Evolutionary conservation across 306 rosid genomes (phyloP), one percentile per base, ranked within the genome.

Genomic region (Trifolium subterraneum): DNA sequence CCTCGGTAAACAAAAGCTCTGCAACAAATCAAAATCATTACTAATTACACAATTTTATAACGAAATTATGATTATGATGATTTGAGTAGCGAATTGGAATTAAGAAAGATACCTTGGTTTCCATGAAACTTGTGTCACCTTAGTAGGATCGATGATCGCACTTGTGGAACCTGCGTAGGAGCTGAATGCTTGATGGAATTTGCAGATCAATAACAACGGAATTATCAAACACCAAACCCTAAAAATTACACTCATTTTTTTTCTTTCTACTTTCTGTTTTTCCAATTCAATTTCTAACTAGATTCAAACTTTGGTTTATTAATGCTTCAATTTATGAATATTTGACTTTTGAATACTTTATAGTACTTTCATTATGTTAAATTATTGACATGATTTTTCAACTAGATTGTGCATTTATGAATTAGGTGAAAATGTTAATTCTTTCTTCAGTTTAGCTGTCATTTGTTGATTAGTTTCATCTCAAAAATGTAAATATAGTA

Each of bases 1-100:
- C 96, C 96, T 79, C 87, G 67, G 58, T 92, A 95, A 29, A 95
- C 92, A 62, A 90, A 92, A 66, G 98, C 98, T 79, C 99, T 95
- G 90, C 78, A 82, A 51, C 29, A 10, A 18, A 66, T 22, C 27
- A 64, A 64, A 64, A 38, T 56, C 33, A 63, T 18, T 10, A 69
- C 9, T 4, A 23, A 8, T 20, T n/a, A 42, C n/a, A 42, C 47
- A 14, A 7, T 9, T 29, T 23, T 8, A 38, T 0, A 14, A 27
- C 39, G 1, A 63, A 16, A 36, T 11, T 54, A 2, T 18, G 27
- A 56, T 10, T 15, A 44, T n/a, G n/a, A n/a, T n/a, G n/a, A 42
- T 54, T 33, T 20, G 19, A 52, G 3, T 5, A 7, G 7, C 25
- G 22, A 41, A 45, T 55, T 20, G 25, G 4, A 23, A 35, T 29